Percentiles rank a stretch among this genome's conserved stretches.
These are phyloP conservation scores for Neopestalotiopsis clavispora DNA, from an alignment of 2,329 filamentous ascomycete species.

Conservation along the genomic window DNA sequence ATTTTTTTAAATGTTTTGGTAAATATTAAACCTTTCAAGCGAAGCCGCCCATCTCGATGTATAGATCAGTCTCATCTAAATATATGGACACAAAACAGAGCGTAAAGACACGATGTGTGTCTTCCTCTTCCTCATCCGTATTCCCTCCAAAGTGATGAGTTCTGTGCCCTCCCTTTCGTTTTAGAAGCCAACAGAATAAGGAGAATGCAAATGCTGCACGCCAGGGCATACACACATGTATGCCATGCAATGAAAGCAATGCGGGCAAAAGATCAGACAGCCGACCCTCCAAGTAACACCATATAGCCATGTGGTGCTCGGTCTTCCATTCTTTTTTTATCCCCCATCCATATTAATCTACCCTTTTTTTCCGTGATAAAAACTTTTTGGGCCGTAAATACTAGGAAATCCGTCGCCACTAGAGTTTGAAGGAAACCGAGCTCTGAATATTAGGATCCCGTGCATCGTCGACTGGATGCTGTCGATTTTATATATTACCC, in stretches of 20 bases:
- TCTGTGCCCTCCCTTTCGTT: neutral
- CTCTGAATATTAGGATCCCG: neutral
- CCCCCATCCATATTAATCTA: constrained; percentile 2
- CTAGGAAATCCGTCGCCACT: neutral
- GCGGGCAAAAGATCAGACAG: constrained; percentile 9
- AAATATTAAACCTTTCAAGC: constrained; percentile 3
- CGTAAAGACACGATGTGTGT: neutral
- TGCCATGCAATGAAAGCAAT: constrained; percentile 10
- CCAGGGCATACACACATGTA: constrained; percentile 6
- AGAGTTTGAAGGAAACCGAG: neutral
- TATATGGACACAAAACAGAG: neutral
- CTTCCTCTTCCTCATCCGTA: neutral
- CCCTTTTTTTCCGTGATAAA: constrained; percentile 5
- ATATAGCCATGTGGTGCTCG: constrained; percentile 8
- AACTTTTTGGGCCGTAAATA: constrained; percentile 7
- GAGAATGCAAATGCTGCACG: constrained; percentile 13
- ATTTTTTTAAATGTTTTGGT: neutral
- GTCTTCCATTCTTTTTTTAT: neutral
- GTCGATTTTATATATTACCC: constrained; percentile 2
- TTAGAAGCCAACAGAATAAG: neutral
- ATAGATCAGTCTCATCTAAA: constrained; percentile 13
- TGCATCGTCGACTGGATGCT: neutral
- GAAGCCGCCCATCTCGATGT: neutral
- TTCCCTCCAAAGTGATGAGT: neutral
- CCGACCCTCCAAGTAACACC: neutral